Percentiles rank a stretch among this genome's conserved stretches.
phyloP scores from a whole-genome alignment of 140 eudicot genomes.

The Bidens hawaiensis region DNA sequence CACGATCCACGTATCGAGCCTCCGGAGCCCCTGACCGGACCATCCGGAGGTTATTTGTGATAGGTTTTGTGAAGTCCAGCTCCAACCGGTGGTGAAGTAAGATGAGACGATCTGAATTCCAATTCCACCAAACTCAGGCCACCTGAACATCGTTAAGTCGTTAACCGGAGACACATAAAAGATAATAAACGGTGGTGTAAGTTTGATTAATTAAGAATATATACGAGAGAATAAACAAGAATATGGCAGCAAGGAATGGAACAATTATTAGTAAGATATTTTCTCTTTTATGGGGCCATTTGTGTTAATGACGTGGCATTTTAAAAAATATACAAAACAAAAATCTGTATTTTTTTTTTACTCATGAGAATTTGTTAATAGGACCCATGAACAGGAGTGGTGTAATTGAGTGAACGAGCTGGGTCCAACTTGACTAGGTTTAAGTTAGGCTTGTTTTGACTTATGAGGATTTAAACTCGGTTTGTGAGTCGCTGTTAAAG shows the following conservation, averaged over 20 bases:
- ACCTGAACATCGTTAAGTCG: constrained; percentile 36
- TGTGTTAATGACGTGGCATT: not conserved
- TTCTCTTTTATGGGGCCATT: constrained; percentile 3
- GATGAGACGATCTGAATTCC: constrained; percentile 33
- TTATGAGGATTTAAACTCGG: too few relatives aligned
- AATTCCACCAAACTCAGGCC: constrained; percentile 32
- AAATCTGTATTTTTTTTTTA: too few relatives aligned
- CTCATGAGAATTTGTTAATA: not conserved
- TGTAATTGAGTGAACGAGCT: too few relatives aligned
- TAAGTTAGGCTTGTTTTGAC: too few relatives aligned
- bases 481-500: too few relatives aligned
- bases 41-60: constrained; percentile 30
- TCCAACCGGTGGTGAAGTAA: constrained; percentile 34
- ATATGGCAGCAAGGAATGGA: not conserved
- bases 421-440: too few relatives aligned
- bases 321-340: not conserved
- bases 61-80: constrained; percentile 54
- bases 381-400: too few relatives aligned
- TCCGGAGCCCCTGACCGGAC: constrained; percentile 31
- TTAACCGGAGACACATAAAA: constrained; percentile 31
- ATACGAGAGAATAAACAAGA: not conserved
- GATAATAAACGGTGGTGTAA: not conserved
- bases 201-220: not conserved
- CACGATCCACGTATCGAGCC: constrained; percentile 49
- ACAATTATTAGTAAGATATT: constrained; percentile 16